These are phyloP conservation scores for Albizia julibrissin DNA, from an alignment of 306 rosid genomes.

Conservation along the genomic window DNA sequence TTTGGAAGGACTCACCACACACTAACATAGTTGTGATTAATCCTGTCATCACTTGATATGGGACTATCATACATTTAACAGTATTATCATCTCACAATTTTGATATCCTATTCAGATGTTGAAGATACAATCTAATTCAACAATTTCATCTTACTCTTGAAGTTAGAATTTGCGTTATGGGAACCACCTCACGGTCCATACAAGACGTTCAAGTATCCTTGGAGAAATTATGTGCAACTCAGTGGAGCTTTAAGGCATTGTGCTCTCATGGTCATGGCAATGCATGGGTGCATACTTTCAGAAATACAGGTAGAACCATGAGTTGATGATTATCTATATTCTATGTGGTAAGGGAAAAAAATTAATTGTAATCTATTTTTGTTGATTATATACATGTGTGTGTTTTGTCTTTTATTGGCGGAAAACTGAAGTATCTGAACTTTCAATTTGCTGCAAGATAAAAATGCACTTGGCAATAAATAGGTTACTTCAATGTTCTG, in stretches of 20 bases:
- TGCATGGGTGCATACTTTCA: conserved; percentile 85
- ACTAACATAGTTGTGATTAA: not conserved
- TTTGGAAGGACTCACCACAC: not conserved
- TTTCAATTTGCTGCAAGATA: not conserved
- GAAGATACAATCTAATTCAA: not conserved
- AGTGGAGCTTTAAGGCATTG: conserved; percentile 83
- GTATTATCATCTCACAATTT: conserved; percentile 19
- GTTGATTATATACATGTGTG: not conserved
- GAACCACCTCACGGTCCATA: conserved; percentile 88
- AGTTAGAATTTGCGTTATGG: conserved; percentile 79
- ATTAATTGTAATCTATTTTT: not conserved
- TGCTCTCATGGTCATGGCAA: conserved; percentile 81
- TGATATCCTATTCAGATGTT: not conserved
- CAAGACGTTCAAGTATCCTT: conserved; percentile 62
- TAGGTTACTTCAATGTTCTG: not conserved
- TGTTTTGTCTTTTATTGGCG: not conserved
- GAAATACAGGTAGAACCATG: conserved; percentile 67
- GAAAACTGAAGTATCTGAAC: not conserved
- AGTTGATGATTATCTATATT: not conserved
- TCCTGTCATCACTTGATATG: not conserved
- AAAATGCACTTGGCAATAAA: not conserved
- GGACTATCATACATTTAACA: not conserved
- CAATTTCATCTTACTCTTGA: conserved; percentile 9
- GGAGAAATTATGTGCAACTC: conserved; percentile 63
- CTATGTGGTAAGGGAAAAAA: not conserved